Evolutionary conservation across 2,329 filamentous ascomycete genomes (phyloP), one percentile per base, ranked within the genome.

Genomic region (Talaromyces albobiverticillius): DNA sequence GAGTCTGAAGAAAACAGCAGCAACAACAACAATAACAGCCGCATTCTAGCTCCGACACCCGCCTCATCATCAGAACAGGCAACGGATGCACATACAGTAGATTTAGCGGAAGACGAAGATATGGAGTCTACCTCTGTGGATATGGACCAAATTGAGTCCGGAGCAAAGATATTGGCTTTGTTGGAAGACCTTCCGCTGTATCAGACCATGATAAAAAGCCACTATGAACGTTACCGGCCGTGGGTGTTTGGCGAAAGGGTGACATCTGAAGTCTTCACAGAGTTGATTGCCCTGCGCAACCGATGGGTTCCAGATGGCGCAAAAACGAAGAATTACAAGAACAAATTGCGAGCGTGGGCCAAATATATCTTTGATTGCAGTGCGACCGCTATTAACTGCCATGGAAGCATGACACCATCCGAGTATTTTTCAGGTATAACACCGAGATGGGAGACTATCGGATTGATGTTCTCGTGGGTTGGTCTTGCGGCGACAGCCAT

Each of bases 291-390:
- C 25, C 26, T 22, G 23, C 25, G 23, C 16, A 29, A 26, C 20
- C n/a, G 18, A 9, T 45, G 42, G 42, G 26, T 25, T 8, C 22
- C 42, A 3, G 5, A 29, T 8, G 42, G 42, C n/a, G 8, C 42
- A 26, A 45, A 50, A 3, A 50, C 25, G 18, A 51, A 32, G 23
- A 41, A 36, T 3, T 41, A 20, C 10, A 43, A 38, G 8, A 20
- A 25, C 14, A 40, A 20, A 11, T 42, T 62, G 11, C 50, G 53
- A 4, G 51, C 58, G 1, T 47, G 60, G 3, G 62, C 55, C 32
- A 16, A 49, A 8, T 55, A 58, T 22, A 29, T 62, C 0, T 49
- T 57, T 20, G 59, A 62, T n/a, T 51, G 50, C 23, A 54, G 55
- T 9, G 47, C 52, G 16, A 20, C 14, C 51, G 46, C 47, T 23